phyloP scores from a whole-genome alignment of 164 flowering plant genomes.

The Tetracentron sinense region DNA sequence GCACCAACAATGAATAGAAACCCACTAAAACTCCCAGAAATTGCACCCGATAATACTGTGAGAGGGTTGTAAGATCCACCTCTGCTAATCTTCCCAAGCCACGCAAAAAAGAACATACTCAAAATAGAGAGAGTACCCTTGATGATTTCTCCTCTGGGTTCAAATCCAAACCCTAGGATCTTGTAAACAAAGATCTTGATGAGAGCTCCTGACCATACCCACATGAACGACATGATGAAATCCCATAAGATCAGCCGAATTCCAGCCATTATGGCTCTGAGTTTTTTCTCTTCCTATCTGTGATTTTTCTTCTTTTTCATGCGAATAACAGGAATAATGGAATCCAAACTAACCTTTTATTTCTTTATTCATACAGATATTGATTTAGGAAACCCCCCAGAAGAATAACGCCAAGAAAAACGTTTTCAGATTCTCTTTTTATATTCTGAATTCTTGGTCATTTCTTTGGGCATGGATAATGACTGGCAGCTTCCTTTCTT shows the following conservation, averaged over 20 bases:
- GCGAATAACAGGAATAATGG: too few species aligned
- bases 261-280: conserved; percentile 13
- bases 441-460: too few species aligned
- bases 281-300: background rate
- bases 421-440: too few species aligned
- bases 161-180: conserved; percentile 40
- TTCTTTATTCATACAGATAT: too few species aligned
- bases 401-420: too few species aligned
- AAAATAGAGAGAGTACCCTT: conserved; percentile 30
- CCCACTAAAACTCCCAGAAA: conserved; percentile 50
- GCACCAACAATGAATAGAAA: conserved; percentile 49
- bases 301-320: too few species aligned
- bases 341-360: too few species aligned
- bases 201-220: conserved; percentile 70
- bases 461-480: too few species aligned
- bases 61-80: conserved; percentile 74
- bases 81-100: conserved; percentile 39
- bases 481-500: too few species aligned
- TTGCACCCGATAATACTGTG: conserved; percentile 41
- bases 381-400: too few species aligned
- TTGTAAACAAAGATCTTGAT: conserved; percentile 42
- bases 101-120: conserved; percentile 66
- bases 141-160: conserved; percentile 40
- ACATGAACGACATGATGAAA: conserved; percentile 59
- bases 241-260: conserved; percentile 34